Conservation (phyloP, 148 eudicot species). For the Limonium bicolor region DNA sequence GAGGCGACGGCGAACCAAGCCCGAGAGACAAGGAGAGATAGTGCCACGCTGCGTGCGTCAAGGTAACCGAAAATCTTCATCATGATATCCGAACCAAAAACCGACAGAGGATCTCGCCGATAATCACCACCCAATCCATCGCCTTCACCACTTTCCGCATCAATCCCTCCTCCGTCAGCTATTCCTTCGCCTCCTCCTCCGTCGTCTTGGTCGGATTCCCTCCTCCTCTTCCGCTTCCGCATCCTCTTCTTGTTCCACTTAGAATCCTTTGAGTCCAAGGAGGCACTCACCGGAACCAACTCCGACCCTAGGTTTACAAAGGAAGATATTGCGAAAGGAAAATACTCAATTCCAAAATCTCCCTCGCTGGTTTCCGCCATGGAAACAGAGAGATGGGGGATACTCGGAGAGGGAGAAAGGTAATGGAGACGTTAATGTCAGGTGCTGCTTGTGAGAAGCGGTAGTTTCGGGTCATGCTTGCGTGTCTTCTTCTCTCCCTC, state of each 20-base stretch:
- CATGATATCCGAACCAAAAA: conserved; percentile 43
- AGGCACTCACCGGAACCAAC: too few relatives aligned
- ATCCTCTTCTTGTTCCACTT: too few relatives aligned
- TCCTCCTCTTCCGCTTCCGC: conserved; percentile 2
- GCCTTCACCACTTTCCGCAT: not conserved
- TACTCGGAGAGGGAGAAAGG: not conserved
- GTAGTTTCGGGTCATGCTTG: too few relatives aligned
- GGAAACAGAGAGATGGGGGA: not conserved
- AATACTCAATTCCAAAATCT: not conserved
- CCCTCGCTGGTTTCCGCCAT: conserved; percentile 3
- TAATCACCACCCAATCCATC: not conserved
- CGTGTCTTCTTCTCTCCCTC: too few relatives aligned
- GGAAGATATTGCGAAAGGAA: too few relatives aligned
- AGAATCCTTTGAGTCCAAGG: too few relatives aligned
- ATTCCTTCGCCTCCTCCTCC: not conserved
- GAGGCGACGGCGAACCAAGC: conserved; percentile 55
- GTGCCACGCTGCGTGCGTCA: conserved; percentile 55
- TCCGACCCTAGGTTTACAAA: too few relatives aligned
- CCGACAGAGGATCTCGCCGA: conserved; percentile 27
- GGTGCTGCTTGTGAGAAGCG: too few relatives aligned
- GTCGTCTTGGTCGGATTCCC: not conserved
- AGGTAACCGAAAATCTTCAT: conserved; percentile 21
- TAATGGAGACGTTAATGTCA: too few relatives aligned
- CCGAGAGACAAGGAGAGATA: conserved; percentile 38
- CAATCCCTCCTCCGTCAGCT: not conserved